These are phyloP conservation scores for Amanita muscaria DNA, from an alignment of 768 basidiomycete genomes.

Conservation along the genomic window DNA sequence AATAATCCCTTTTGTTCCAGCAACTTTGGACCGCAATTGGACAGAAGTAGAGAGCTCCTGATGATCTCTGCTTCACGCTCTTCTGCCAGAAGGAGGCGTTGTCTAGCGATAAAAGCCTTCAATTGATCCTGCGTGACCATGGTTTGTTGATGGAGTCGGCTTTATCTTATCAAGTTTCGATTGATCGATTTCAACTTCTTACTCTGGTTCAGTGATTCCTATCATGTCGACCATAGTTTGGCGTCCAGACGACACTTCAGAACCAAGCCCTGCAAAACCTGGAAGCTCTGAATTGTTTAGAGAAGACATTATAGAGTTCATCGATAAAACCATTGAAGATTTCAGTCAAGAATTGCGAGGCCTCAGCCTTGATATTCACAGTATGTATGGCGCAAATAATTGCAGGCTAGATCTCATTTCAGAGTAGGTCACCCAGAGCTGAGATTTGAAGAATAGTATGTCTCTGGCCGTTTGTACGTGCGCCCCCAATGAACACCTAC, in stretches of 20 bases:
- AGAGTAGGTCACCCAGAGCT: constrained; percentile 72
- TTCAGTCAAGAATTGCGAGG: constrained; percentile 47
- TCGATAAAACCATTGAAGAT: constrained; percentile 44
- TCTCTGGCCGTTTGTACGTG: not conserved
- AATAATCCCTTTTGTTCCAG: constrained; percentile 87
- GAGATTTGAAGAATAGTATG: constrained; percentile 57
- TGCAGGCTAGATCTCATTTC: not conserved
- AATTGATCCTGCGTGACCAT: constrained; percentile 31
- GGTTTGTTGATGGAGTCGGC: not conserved
- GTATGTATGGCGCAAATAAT: constrained; percentile 26
- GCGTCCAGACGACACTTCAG: constrained; percentile 30
- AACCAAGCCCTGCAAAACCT: constrained; percentile 25
- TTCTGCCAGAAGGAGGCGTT: constrained; percentile 51
- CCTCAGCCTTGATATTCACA: constrained; percentile 67
- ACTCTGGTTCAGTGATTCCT: too few species aligned
- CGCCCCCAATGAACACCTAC: not conserved
- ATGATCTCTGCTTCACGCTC: constrained; percentile 86
- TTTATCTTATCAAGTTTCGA: too few species aligned
- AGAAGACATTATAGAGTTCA: constrained; percentile 52
- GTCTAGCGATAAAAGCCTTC: constrained; percentile 55
- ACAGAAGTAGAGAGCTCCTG: constrained; percentile 66
- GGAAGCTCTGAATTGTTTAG: constrained; percentile 33
- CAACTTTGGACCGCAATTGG: constrained; percentile 74
- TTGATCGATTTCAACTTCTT: too few species aligned
- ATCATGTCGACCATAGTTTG: constrained; percentile 23